A percentile compares a stretch with the other conserved stretches of the same genome.
phyloP scores from a whole-genome alignment of 1,284 basidiomycete genomes.

The Ustilago cynodontis region DNA sequence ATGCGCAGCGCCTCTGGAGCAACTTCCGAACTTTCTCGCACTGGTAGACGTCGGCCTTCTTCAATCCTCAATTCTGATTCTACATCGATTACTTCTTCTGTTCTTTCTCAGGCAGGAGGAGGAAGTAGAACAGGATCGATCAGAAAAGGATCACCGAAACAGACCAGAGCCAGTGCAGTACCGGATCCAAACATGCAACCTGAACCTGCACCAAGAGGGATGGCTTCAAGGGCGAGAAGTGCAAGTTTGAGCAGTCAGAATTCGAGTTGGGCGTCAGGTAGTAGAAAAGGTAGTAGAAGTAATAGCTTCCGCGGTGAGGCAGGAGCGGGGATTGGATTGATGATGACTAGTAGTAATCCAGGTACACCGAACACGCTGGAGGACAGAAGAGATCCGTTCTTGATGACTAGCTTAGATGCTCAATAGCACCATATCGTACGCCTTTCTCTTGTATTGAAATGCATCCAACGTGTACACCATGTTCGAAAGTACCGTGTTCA shows the following conservation, averaged over 20 bases:
- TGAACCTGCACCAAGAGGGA: conserved; percentile 51
- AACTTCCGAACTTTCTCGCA: conserved; percentile 4
- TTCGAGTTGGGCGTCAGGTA: conserved; percentile 14
- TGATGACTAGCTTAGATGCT: not conserved
- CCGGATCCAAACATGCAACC: conserved; percentile 43
- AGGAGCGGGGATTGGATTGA: conserved; percentile 18
- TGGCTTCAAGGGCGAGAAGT: conserved; percentile 42
- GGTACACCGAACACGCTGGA: not conserved
- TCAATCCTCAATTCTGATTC: conserved; percentile 6
- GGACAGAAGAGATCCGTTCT: not conserved
- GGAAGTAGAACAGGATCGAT: conserved; percentile 7
- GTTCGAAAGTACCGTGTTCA: too few species aligned
- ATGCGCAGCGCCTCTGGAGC: conserved; percentile 34
- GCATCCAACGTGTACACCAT: not conserved
- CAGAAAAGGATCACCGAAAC: not conserved
- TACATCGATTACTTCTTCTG: conserved; percentile 11
- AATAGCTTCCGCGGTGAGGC: conserved; percentile 17
- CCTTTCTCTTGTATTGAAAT: not conserved
- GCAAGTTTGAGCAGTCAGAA: conserved; percentile 46
- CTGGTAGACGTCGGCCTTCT: conserved; percentile 9
- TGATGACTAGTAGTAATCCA: conserved; percentile 19
- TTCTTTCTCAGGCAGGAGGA: not conserved
- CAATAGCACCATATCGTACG: not conserved
- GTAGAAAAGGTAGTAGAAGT: conserved; percentile 22
- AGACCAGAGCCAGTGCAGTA: conserved; percentile 1